Base-by-base conservation (phyloP, 305 asterid genomes). In the Stenogyne calaminthoides region DNA sequence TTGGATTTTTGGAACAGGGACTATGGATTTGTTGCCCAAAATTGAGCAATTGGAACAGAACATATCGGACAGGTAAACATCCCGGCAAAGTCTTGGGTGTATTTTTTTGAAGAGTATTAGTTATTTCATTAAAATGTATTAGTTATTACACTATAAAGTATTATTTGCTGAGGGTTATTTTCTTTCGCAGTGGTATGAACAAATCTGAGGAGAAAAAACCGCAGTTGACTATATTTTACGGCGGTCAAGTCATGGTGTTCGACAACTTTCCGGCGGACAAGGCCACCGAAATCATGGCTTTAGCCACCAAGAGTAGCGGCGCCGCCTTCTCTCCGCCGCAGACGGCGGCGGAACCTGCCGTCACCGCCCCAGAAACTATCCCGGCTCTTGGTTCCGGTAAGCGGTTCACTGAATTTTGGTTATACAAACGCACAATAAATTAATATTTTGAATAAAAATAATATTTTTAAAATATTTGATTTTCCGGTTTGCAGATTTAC, bases 21-120 rank as follows among this genome's bases (percentile, higher is more conserved):
- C 95, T 0, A 82, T 88, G 94, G 69, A 91, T 86, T 77, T 88
- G 74, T 77, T 88, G 0, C 86, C 93, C 5, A 80, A 77, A 83
- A 77, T 83, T 34, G 97, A 86, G 79, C 80, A 84, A 64, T 62
- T 83, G 6, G 86, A 56, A 2, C 63, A 19, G 77, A 72, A 59
- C 25, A 77, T 70, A 42, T 27, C 80, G 54, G 82, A 74, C 22
- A 74, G 85, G 91, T 86, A 29, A 29, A 32, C 4, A 32, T 32
- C 36, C 0, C 36, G 36, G 36, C 36, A 32, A 4, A 3, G 0
- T 32, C 7, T 0, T 32, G 36, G 0, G 7, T 32, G 36, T 1
- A 32, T 32, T 5, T 27, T 27, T 32, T 32, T 32, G 29, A 32
- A 32, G 0, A 32, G 36, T 32, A 4, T 32, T 32, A 32, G 36